Conservation (phyloP, 345 rosid genomes). For the Eucalyptus pumila region DNA sequence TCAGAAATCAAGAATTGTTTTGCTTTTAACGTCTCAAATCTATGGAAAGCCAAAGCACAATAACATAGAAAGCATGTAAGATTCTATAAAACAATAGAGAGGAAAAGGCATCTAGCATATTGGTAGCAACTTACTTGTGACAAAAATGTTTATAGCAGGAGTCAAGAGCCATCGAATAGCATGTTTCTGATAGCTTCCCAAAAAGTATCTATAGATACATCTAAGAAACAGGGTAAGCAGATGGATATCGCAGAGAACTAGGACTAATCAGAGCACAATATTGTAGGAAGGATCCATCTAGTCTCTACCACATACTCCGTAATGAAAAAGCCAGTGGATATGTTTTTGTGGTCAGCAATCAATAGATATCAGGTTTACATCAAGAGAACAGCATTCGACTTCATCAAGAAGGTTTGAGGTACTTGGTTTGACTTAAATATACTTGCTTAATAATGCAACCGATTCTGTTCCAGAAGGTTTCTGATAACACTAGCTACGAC, state of each 20-base stretch:
- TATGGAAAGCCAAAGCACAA: constrained; percentile 5
- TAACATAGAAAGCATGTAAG: not conserved
- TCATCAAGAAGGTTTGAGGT: not conserved
- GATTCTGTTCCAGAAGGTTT: not conserved
- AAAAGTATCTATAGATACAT: constrained; percentile 65
- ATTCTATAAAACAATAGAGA: not conserved
- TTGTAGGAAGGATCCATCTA: not conserved
- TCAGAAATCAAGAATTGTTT: constrained; percentile 71
- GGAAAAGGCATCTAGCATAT: not conserved
- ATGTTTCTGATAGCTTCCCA: constrained; percentile 95
- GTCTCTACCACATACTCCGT: not conserved
- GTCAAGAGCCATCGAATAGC: constrained; percentile 96
- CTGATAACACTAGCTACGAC: not conserved
- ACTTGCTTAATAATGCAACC: not conserved
- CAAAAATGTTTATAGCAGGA: constrained; percentile 72
- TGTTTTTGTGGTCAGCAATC: not conserved
- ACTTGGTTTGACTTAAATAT: not conserved
- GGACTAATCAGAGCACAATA: not conserved
- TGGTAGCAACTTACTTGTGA: constrained; percentile 43
- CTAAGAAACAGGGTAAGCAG: not conserved
- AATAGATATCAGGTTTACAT: not conserved
- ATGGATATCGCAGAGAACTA: not conserved
- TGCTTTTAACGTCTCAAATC: constrained; percentile 76
- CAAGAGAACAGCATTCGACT: not conserved
- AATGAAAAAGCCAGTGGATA: not conserved